Percentiles rank a stretch among this genome's conserved stretches.
phyloP scores from a whole-genome alignment of 208 protist species.

The Trypanosoma congolense region DNA sequence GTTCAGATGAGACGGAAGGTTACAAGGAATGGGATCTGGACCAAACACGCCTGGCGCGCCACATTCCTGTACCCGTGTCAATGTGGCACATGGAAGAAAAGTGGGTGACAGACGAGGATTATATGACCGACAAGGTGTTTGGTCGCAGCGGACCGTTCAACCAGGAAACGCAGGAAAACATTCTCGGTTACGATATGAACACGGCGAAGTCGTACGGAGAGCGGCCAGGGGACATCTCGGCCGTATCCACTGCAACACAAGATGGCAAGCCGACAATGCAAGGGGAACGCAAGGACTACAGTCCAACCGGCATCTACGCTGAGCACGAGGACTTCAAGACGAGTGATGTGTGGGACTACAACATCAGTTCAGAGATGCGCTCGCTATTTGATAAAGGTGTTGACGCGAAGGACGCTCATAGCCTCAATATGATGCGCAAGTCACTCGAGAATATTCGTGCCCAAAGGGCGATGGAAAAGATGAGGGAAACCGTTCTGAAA shows the following conservation, averaged over 20 bases:
- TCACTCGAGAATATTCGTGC: constrained; percentile 82
- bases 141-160: constrained; percentile 78
- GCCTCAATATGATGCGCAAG: constrained; percentile 80
- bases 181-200: constrained; percentile 85
- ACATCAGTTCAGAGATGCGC: constrained; percentile 66
- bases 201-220: constrained; percentile 68
- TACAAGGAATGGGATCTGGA: constrained; percentile 75
- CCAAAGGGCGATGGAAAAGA: constrained; percentile 73
- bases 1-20: constrained; percentile 12
- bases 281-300: constrained; percentile 78
- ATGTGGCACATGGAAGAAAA: constrained; percentile 90
- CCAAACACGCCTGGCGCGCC: constrained; percentile 68
- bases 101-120: constrained; percentile 87
- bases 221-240: constrained; percentile 58
- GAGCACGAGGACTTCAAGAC: constrained; percentile 76
- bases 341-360: constrained; percentile 80
- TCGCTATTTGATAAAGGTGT: constrained; percentile 65
- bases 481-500: constrained; percentile 81
- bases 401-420: constrained; percentile 71
- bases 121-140: constrained; percentile 76
- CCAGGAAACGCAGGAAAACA: constrained; percentile 84
- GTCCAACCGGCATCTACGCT: constrained; percentile 76
- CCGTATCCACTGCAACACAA: constrained; percentile 37
- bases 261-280: constrained; percentile 62
- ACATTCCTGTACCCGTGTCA: constrained; percentile 78